These are phyloP conservation scores for Quercus suber DNA, from an alignment of 306 rosid genomes.

Conservation along the genomic window DNA sequence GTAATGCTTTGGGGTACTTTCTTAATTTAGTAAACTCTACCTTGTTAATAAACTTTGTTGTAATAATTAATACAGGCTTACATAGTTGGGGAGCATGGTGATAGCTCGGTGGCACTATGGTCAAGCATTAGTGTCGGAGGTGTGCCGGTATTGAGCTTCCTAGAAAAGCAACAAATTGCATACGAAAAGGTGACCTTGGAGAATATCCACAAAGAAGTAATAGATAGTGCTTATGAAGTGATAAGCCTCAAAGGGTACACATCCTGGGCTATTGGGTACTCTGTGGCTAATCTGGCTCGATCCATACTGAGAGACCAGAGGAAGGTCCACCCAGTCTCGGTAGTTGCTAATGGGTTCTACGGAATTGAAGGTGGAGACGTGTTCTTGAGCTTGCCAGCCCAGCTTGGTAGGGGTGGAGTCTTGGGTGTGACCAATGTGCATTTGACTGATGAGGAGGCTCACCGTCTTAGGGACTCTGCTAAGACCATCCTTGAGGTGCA, in stretches of 20 bases:
- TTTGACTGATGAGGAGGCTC: conserved; percentile 57
- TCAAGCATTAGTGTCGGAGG: conserved; percentile 94
- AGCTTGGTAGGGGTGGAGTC: conserved; percentile 74
- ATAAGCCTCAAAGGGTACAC: conserved; percentile 85
- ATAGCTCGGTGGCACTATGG: conserved; percentile 97
- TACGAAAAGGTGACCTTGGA: conserved; percentile 75
- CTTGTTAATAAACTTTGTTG: background rate
- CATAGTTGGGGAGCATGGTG: conserved; percentile 97
- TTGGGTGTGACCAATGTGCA: conserved; percentile 76
- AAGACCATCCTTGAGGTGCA: conserved; percentile 59
- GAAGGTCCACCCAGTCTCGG: conserved; percentile 81
- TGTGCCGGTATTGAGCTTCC: conserved; percentile 77
- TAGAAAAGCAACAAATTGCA: conserved; percentile 56
- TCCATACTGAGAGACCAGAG: conserved; percentile 67
- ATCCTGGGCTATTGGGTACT: conserved; percentile 95
- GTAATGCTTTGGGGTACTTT: no score
- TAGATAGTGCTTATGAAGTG: conserved; percentile 74
- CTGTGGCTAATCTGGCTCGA: conserved; percentile 67
- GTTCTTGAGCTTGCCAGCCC: conserved; percentile 83
- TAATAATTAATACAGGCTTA: conserved; percentile 47
- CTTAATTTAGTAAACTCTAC: no score
- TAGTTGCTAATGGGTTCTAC: conserved; percentile 69
- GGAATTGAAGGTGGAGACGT: conserved; percentile 68
- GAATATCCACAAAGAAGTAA: conserved; percentile 66
- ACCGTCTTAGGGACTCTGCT: conserved; percentile 63